Percentiles rank a stretch among this genome's conserved stretches.
Evolutionary conservation across 73 alveolate genomes (phyloP).

Genomic region (Paramecium biaurelia): DNA sequence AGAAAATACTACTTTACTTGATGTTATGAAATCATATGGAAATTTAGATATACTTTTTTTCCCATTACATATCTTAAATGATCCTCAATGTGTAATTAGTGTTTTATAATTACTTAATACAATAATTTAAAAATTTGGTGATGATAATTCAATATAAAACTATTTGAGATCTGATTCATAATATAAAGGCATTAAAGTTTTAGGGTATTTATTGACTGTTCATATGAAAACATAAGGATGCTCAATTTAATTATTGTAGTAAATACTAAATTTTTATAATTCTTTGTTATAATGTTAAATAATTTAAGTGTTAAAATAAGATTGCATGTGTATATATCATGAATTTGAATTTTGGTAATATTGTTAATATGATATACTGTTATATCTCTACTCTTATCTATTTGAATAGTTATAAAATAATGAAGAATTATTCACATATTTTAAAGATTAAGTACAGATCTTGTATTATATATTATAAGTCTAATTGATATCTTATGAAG

Average conservation of each 20-base stretch:
- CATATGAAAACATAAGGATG: slow-evolving; percentile 18
- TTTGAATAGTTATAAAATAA: background rate
- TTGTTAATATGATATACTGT: background rate
- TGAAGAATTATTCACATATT: background rate
- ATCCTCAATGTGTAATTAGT: background rate
- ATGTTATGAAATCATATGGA: background rate
- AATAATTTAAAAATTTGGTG: background rate
- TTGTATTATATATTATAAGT: slow-evolving; percentile 2
- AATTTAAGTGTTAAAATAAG: background rate
- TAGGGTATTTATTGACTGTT: slow-evolving; percentile 1
- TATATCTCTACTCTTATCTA: background rate
- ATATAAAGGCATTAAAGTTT: background rate
- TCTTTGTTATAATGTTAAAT: background rate
- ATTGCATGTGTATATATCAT: background rate
- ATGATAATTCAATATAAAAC: slow-evolving; percentile 15
- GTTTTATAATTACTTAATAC: background rate
- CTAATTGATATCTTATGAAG: background rate
- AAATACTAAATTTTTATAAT: background rate
- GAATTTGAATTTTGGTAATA: slow-evolving; percentile 31
- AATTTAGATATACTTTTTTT: slow-evolving; percentile 15
- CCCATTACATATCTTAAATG: slow-evolving; percentile 3
- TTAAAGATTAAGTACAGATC: background rate
- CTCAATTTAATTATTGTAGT: background rate
- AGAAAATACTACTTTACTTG: slow-evolving; percentile 17
- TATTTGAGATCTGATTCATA: slow-evolving; percentile 34